A percentile compares a stretch with the other conserved stretches of the same genome.
phyloP scores from a whole-genome alignment of 2,329 filamentous ascomycete species.

The Xylaria sp. region DNA sequence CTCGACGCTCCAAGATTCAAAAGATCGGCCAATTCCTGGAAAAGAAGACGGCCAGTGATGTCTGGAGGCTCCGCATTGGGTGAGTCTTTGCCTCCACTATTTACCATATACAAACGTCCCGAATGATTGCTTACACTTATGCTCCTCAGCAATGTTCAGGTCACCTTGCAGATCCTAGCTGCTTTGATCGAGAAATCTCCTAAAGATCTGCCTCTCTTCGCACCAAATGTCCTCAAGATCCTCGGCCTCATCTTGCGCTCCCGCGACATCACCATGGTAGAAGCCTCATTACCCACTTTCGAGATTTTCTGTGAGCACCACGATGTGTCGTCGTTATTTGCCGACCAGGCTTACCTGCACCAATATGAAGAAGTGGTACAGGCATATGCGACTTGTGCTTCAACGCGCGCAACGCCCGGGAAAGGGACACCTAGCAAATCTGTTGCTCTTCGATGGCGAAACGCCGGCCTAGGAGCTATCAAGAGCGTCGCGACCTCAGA shows the following conservation, averaged over 20 bases:
- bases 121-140: slow-evolving; percentile 22
- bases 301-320: slow-evolving; percentile 89
- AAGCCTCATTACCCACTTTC: slow-evolving; percentile 88
- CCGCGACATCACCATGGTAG: slow-evolving; percentile 90
- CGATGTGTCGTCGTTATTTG: slow-evolving; percentile 84
- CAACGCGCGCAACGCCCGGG: slow-evolving; percentile 64
- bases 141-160: slow-evolving; percentile 80
- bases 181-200: slow-evolving; percentile 93
- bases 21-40: slow-evolving; percentile 96
- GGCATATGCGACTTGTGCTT: slow-evolving; percentile 83
- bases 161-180: slow-evolving; percentile 91
- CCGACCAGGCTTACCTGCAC: slow-evolving; percentile 83
- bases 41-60: slow-evolving; percentile 91
- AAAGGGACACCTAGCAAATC: slow-evolving; percentile 74
- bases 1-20: slow-evolving; percentile 91
- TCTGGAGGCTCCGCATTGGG: slow-evolving; percentile 89
- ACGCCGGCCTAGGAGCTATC: slow-evolving; percentile 79
- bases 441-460: slow-evolving; percentile 81
- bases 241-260: slow-evolving; percentile 85
- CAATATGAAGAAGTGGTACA: slow-evolving; percentile 86
- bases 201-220: slow-evolving; percentile 90
- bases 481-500: slow-evolving; percentile 84
- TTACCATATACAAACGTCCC: not conserved
- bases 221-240: slow-evolving; percentile 84
- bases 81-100: slow-evolving; percentile 56